Percentiles rank a stretch among this genome's conserved stretches.
These are phyloP conservation scores for Miamiensis avidus DNA, from an alignment of 169 alveolate genomes.

Conservation along the genomic window DNA sequence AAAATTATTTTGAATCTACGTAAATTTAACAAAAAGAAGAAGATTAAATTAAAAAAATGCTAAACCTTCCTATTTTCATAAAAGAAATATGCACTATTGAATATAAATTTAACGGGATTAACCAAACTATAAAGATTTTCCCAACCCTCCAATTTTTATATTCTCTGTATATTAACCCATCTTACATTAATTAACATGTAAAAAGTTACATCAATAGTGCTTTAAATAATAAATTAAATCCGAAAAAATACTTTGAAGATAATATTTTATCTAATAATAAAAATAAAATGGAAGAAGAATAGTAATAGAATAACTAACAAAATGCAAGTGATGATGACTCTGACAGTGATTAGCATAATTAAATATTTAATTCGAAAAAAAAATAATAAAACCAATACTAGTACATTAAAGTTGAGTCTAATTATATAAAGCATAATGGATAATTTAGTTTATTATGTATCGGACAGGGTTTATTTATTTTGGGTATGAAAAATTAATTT, in stretches of 20 bases:
- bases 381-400: not conserved
- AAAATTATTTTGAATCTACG: not conserved
- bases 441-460: not conserved
- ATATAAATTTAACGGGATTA: not conserved
- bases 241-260: not conserved
- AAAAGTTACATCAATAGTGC: not conserved
- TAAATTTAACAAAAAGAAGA: not conserved
- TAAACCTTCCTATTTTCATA: not conserved
- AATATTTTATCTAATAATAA: no score
- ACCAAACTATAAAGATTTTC: not conserved
- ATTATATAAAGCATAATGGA: not conserved
- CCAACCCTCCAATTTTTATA: constrained; percentile 1
- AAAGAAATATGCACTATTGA: not conserved
- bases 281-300: not conserved
- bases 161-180: not conserved
- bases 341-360: not conserved
- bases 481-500: constrained; percentile 3
- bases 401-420: not conserved
- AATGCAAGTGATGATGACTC: no score
- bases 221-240: no score
- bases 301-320: not conserved
- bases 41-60: not conserved
- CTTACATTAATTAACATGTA: not conserved
- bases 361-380: not conserved
- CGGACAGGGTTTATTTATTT: not conserved